Evolutionary conservation across 441 rosid genomes (phyloP).

Genomic region (Aquilaria agallochum): DNA sequence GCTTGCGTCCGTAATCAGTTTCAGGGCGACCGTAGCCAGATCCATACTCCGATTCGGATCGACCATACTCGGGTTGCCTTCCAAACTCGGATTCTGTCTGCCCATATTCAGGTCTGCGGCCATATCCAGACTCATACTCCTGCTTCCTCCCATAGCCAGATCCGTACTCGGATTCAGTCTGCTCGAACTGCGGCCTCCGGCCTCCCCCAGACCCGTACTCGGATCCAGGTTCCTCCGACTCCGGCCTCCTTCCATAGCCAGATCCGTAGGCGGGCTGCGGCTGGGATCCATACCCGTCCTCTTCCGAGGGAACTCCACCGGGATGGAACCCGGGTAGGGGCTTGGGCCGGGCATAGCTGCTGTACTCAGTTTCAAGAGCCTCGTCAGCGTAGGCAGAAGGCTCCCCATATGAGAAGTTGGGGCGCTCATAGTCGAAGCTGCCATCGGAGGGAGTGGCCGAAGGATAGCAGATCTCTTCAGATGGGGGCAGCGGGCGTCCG

Average conservation of each 20-base stretch:
- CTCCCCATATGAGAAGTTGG: slow-evolving; percentile 29
- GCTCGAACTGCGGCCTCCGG: slow-evolving; percentile 10
- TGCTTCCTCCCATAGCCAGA: background rate
- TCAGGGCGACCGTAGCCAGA: slow-evolving; percentile 1
- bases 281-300: slow-evolving; percentile 2
- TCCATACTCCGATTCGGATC: slow-evolving; percentile 11
- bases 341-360: slow-evolving; percentile 48
- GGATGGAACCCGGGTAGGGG: slow-evolving; percentile 25
- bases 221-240: slow-evolving; percentile 6
- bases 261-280: slow-evolving; percentile 10
- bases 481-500: slow-evolving; percentile 47
- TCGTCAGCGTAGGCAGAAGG: slow-evolving; percentile 46
- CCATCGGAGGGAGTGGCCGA: background rate
- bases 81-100: slow-evolving; percentile 5
- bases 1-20: too few relatives aligned
- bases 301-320: too few relatives aligned
- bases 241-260: background rate
- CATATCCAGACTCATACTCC: slow-evolving; percentile 22
- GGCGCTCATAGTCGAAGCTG: slow-evolving; percentile 32
- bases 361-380: slow-evolving; percentile 42
- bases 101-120: slow-evolving; percentile 19
- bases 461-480: slow-evolving; percentile 41
- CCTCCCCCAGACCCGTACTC: slow-evolving; percentile 19
- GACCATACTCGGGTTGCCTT: slow-evolving; percentile 8
- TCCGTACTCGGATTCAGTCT: slow-evolving; percentile 3